Evolutionary conservation across 768 basidiomycete species (phyloP).

Genomic region (Boletus rubroflammeus): DNA sequence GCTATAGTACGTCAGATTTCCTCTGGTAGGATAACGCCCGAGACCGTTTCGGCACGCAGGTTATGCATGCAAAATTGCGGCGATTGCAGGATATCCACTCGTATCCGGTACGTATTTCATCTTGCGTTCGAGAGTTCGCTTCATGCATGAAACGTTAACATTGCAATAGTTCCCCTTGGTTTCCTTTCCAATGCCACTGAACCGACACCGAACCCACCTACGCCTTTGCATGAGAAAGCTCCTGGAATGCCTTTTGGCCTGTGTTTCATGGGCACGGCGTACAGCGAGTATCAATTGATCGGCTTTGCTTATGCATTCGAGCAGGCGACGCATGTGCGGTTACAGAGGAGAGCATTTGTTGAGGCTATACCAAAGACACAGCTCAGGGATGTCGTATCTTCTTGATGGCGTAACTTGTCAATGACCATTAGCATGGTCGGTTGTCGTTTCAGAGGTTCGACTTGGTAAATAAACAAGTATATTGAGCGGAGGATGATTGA

Average conservation of each 20-base stretch:
- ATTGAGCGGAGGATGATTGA: neutral
- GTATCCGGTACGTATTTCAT: constrained; percentile 26
- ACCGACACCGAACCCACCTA: constrained; percentile 28
- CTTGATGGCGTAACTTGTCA: neutral
- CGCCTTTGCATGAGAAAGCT: constrained; percentile 32
- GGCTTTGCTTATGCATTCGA: constrained; percentile 47
- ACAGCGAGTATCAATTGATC: constrained; percentile 41
- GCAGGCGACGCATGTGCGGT: constrained; percentile 52
- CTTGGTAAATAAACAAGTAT: neutral
- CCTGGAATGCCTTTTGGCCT: constrained; percentile 44
- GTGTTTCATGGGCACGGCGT: constrained; percentile 44
- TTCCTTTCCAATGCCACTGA: constrained; percentile 34
- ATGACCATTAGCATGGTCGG: neutral
- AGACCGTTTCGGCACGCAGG: constrained; percentile 6
- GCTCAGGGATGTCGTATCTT: constrained; percentile 30
- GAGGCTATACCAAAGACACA: constrained; percentile 58
- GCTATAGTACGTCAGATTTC: constrained; percentile 7
- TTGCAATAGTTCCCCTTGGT: constrained; percentile 38
- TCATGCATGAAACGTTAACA: constrained; percentile 34
- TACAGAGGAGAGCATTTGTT: constrained; percentile 44
- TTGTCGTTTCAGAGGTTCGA: neutral
- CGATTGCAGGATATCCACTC: constrained; percentile 37
- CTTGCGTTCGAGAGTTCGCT: neutral
- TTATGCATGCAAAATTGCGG: constrained; percentile 27
- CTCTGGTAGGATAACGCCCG: neutral